Percentiles rank a stretch among this genome's conserved stretches.
phyloP scores from a whole-genome alignment of 2,329 filamentous ascomycete species.

The Ploettnerulaceae sp. region DNA sequence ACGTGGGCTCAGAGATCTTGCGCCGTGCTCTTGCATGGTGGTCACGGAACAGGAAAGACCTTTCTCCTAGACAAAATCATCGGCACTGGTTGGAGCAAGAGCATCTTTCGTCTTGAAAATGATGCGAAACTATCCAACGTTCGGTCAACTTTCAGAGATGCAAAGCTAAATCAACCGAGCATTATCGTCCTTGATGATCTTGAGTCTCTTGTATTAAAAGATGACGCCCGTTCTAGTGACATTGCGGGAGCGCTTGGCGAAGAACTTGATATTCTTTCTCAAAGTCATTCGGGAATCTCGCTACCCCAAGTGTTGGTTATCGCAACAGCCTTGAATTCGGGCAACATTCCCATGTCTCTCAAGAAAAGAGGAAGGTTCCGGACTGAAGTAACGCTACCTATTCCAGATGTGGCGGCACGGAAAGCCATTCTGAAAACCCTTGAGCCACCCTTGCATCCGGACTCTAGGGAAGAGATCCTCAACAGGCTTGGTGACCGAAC shows the following conservation, averaged over 20 bases:
- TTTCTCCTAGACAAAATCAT: constrained; percentile 66
- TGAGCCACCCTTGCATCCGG: constrained; percentile 41
- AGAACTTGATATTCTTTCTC: constrained; percentile 51
- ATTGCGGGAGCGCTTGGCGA: constrained; percentile 48
- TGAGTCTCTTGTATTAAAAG: constrained; percentile 62
- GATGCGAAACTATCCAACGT: constrained; percentile 55
- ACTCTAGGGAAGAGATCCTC: constrained; percentile 48
- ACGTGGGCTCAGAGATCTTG: constrained; percentile 29
- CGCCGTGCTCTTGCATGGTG: constrained; percentile 61
- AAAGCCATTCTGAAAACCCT: constrained; percentile 65
- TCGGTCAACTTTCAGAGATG: constrained; percentile 64
- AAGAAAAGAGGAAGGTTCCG: constrained; percentile 61
- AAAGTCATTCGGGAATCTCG: constrained; percentile 25
- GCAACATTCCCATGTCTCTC: constrained; percentile 66
- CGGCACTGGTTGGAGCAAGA: constrained; percentile 61
- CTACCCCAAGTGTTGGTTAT: constrained; percentile 63
- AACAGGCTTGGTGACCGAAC: constrained; percentile 65
- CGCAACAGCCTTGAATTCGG: constrained; percentile 67
- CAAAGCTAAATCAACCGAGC: constrained; percentile 64
- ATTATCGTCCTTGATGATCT: constrained; percentile 76
- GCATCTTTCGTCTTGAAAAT: constrained; percentile 54
- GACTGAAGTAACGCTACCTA: constrained; percentile 65
- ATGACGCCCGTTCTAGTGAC: constrained; percentile 45
- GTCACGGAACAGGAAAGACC: constrained; percentile 80
- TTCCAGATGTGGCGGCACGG: constrained; percentile 67